phyloP scores from a whole-genome alignment of 352 stramenopile species.

The Elongisporangium prolatum region DNA sequence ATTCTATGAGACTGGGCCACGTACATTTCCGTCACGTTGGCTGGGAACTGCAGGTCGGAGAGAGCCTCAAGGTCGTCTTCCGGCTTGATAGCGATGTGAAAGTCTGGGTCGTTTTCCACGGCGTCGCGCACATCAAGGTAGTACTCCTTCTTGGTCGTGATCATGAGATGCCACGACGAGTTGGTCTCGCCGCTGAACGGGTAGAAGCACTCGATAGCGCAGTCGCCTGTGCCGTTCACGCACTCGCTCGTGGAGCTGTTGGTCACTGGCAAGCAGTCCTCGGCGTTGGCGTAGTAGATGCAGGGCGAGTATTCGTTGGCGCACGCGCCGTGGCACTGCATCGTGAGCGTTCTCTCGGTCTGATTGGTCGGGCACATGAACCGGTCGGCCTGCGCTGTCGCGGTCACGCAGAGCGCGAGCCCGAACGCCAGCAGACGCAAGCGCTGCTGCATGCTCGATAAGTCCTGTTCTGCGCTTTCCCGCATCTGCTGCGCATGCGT shows the following conservation, averaged over 20 bases:
- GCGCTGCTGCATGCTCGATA: not conserved
- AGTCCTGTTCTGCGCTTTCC: not conserved
- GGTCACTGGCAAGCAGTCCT: slow-evolving; percentile 6
- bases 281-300: slow-evolving; percentile 12
- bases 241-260: slow-evolving; percentile 10
- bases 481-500: not conserved
- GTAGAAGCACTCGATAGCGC: slow-evolving; percentile 33
- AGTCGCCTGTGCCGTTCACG: slow-evolving; percentile 7
- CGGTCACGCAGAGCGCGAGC: not conserved
- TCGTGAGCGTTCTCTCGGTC: slow-evolving; percentile 12
- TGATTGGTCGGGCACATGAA: not conserved
- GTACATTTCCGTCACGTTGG: slow-evolving; percentile 22
- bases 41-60: slow-evolving; percentile 23
- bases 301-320: slow-evolving; percentile 12
- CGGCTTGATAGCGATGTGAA: slow-evolving; percentile 21
- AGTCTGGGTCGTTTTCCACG: slow-evolving; percentile 10
- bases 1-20: not conserved
- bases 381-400: not conserved
- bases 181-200: slow-evolving; percentile 20
- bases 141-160: slow-evolving; percentile 25
- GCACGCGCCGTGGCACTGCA: slow-evolving; percentile 20
- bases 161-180: slow-evolving; percentile 24
- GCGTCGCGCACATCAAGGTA: slow-evolving; percentile 19
- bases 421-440: not conserved
- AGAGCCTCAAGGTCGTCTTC: slow-evolving; percentile 14